phyloP scores from a whole-genome alignment of 2,329 filamentous ascomycete species.

The Kalaharituber pfeilii region DNA sequence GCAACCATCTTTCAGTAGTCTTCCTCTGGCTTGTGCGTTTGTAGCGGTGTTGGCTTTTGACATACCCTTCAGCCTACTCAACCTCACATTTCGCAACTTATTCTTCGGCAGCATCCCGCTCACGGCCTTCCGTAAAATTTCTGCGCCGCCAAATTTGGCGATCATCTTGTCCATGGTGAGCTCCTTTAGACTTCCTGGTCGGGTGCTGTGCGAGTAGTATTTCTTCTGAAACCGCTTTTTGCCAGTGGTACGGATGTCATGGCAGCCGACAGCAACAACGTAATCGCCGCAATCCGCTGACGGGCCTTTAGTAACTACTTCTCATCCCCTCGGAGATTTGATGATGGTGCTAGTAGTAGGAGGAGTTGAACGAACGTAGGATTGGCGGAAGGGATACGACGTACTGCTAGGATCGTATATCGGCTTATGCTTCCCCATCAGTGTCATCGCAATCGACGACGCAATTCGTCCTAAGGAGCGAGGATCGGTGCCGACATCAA shows the following conservation, averaged over 20 bases:
- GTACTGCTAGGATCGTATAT: conserved; percentile 77
- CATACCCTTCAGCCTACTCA: conserved; percentile 67
- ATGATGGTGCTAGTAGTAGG: background rate
- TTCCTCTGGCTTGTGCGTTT: background rate
- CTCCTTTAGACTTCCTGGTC: conserved; percentile 67
- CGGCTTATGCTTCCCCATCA: conserved; percentile 99
- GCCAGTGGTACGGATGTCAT: conserved; percentile 71
- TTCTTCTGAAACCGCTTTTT: conserved; percentile 86
- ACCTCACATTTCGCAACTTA: conserved; percentile 65
- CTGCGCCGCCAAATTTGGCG: conserved; percentile 79
- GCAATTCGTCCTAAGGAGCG: conserved; percentile 82
- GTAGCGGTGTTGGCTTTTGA: conserved; percentile 7
- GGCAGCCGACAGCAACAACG: conserved; percentile 82
- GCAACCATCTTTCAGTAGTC: background rate
- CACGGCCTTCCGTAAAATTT: conserved; percentile 80
- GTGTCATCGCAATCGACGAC: conserved; percentile 63
- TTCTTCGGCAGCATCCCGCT: conserved; percentile 98
- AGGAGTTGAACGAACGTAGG: too few species aligned
- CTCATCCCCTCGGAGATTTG: background rate
- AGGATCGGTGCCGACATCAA: conserved; percentile 51
- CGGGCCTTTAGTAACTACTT: background rate
- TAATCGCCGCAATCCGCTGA: conserved; percentile 88
- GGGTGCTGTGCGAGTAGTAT: conserved; percentile 88
- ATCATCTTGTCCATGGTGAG: conserved; percentile 94
- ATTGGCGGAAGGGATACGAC: background rate